Percentiles rank a stretch among this genome's conserved stretches.
phyloP scores from a whole-genome alignment of 1,139 yeast genomes.

The Nadsonia starkeyi-henricii region DNA sequence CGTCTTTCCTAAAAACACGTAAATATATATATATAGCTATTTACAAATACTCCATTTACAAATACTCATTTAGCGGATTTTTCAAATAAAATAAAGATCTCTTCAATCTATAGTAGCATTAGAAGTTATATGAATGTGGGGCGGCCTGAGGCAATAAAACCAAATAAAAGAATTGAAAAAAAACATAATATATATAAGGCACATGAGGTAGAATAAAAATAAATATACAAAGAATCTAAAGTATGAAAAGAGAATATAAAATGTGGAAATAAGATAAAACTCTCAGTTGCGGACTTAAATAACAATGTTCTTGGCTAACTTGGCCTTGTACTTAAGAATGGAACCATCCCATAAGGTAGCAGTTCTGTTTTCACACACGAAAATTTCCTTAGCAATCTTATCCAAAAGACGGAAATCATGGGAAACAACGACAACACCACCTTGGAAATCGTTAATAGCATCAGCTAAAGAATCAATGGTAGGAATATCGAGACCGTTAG shows the following conservation, averaged over 20 bases:
- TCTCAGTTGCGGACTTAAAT: no score
- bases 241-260: neutral
- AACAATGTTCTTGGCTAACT: constrained; percentile 68
- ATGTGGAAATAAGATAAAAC: no score
- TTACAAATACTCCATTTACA: no score
- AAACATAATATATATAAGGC: no score
- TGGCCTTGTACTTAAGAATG: constrained; percentile 83
- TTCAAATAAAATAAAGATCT: no score
- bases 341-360: constrained; percentile 94
- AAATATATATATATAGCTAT: no score
- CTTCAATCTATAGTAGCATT: no score
- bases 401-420: constrained; percentile 98
- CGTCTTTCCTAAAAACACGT: no score
- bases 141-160: no score
- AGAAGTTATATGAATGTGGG: no score
- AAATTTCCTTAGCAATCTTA: constrained; percentile 94
- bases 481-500: constrained; percentile 97
- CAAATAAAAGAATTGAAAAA: no score
- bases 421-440: constrained; percentile 97
- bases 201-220: neutral
- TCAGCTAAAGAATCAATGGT: constrained; percentile 96
- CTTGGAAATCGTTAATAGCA: constrained; percentile 85
- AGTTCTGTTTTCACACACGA: constrained; percentile 85
- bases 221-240: neutral
- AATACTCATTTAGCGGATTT: no score